A percentile compares a stretch with the other conserved stretches of the same genome.
Conservation (phyloP, 2,329 filamentous ascomycete genomes). For the Phyllosticta ampelicida region DNA sequence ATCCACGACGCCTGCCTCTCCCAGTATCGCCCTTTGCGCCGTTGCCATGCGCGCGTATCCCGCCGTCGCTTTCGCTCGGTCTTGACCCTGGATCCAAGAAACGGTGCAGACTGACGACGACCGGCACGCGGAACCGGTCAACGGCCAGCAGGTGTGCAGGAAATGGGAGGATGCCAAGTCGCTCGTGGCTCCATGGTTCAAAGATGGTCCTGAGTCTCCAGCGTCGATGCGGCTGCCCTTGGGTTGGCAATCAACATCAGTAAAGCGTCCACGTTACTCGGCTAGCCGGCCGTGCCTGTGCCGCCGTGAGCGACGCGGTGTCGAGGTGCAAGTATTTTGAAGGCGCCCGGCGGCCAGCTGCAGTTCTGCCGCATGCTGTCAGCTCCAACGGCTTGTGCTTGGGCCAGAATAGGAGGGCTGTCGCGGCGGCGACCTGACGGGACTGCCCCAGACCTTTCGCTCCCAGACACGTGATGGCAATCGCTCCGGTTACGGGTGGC, state of each 20-base stretch:
- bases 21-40: neutral
- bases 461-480: neutral
- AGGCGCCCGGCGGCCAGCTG: neutral
- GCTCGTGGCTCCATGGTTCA: neutral
- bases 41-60: neutral
- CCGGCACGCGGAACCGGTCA: neutral
- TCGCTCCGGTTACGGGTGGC: neutral
- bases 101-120: neutral
- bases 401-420: no score
- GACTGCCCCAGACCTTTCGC: neutral
- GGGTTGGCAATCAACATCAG: neutral
- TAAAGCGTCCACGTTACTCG: neutral
- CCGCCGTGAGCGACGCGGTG: neutral
- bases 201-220: neutral
- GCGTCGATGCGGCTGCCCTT: no score
- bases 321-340: neutral
- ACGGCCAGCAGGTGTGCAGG: neutral
- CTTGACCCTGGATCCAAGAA: neutral
- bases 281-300: neutral
- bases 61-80: neutral
- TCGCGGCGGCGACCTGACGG: no score
- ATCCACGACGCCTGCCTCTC: neutral
- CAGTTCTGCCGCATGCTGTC: neutral
- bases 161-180: neutral
- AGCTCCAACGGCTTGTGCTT: neutral